Evolutionary conservation across 1,139 yeast genomes (phyloP).

Genomic region (Tardiomyces digboiensis): DNA sequence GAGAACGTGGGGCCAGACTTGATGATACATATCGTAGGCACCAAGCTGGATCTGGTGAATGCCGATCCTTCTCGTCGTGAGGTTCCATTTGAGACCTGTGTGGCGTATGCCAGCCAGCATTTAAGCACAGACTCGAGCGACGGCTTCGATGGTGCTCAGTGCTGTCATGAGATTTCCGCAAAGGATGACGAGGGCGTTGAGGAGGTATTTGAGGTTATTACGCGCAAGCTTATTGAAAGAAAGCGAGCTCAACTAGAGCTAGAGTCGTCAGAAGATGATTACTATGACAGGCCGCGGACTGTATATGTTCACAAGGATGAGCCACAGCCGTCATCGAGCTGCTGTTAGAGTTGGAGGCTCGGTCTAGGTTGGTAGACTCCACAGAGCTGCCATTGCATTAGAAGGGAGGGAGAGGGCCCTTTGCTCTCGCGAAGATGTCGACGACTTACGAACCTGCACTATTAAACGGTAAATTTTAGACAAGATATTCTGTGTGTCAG

Average conservation of each 20-base stretch:
- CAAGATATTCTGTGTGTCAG: too few species aligned
- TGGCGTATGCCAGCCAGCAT: conserved; percentile 25
- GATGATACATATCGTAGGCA: conserved; percentile 89
- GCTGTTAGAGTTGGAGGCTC: too few species aligned
- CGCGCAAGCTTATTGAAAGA: conserved; percentile 22
- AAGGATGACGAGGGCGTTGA: conserved; percentile 30
- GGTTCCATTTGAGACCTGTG: conserved; percentile 29
- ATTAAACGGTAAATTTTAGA: too few species aligned
- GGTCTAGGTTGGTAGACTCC: too few species aligned
- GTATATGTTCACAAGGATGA: conserved; percentile 25
- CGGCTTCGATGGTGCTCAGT: conserved; percentile 19
- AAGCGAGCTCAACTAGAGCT: conserved; percentile 11
- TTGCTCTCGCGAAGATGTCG: too few species aligned
- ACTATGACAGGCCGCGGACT: conserved; percentile 18
- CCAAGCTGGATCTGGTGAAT: conserved; percentile 63
- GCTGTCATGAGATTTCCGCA: conserved; percentile 29
- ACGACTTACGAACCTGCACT: too few species aligned
- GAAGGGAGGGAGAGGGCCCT: too few species aligned
- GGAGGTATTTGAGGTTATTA: conserved; percentile 27
- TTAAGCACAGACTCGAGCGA: conserved; percentile 11
- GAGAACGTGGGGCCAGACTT: conserved; percentile 65
- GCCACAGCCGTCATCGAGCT: conserved; percentile 16
- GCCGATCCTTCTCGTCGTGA: conserved; percentile 27
- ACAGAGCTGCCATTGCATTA: too few species aligned
- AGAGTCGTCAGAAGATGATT: conserved; percentile 13